These are phyloP conservation scores for Monilinia fructigena DNA, from an alignment of 2,329 filamentous ascomycete species.

Conservation along the genomic window DNA sequence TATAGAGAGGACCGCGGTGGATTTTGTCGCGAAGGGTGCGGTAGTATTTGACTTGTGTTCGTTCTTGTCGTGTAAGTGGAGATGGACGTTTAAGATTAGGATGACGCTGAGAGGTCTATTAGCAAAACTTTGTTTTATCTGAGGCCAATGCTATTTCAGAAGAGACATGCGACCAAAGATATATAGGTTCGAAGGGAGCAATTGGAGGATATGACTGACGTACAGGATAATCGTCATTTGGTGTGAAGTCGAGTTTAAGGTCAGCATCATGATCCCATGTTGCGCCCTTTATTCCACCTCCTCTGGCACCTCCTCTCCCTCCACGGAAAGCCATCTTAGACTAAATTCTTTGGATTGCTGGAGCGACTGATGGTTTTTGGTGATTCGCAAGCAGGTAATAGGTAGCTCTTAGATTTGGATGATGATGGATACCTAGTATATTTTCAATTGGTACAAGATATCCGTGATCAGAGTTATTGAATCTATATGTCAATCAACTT, in stretches of 20 bases:
- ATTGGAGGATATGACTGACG: slow-evolving; percentile 32
- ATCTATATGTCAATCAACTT: neutral
- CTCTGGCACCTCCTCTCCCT: slow-evolving; percentile 32
- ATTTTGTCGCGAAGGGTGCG: slow-evolving; percentile 53
- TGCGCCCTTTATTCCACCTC: slow-evolving; percentile 36
- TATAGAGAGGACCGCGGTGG: slow-evolving; percentile 59
- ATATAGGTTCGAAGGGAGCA: neutral
- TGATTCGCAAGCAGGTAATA: neutral
- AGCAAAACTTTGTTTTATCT: slow-evolving; percentile 2
- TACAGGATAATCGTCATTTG: slow-evolving; percentile 49
- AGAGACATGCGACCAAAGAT: neutral
- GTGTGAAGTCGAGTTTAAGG: slow-evolving; percentile 42
- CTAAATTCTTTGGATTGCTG: neutral
- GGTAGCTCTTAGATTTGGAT: neutral
- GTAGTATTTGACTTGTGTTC: slow-evolving; percentile 49
- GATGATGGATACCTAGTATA: neutral
- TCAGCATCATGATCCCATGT: slow-evolving; percentile 39
- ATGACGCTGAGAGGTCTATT: slow-evolving; percentile 32
- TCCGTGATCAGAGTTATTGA: neutral
- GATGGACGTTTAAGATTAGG: slow-evolving; percentile 41
- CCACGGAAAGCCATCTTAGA: slow-evolving; percentile 34
- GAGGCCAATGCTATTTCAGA: neutral
- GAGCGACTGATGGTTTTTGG: neutral
- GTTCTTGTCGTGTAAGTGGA: slow-evolving; percentile 47
- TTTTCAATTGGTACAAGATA: neutral